Percentiles rank a stretch among this genome's conserved stretches.
phyloP scores from a whole-genome alignment of 2,329 filamentous ascomycete species.

The Sporothrix dimorphospora region DNA sequence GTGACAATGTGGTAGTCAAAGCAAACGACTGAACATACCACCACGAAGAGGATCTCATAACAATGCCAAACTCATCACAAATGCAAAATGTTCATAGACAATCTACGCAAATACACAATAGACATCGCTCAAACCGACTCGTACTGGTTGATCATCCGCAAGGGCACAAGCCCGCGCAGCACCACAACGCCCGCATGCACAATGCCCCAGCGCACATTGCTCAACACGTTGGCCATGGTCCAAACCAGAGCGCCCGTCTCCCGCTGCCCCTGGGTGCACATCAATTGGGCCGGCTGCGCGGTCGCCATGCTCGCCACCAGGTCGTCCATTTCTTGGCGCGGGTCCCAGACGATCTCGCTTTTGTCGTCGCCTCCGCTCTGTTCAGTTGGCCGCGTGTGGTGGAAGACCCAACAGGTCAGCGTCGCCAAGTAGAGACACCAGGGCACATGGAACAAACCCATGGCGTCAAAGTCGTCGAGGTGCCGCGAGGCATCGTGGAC shows the following conservation, averaged over 20 bases:
- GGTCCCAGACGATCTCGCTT: constrained; percentile 33
- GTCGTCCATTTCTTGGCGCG: constrained; percentile 28
- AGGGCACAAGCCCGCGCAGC: constrained; percentile 30
- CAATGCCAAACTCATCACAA: too few relatives aligned
- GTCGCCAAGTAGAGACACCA: constrained; percentile 34
- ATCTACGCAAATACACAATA: too few relatives aligned
- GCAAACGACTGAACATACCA: neutral
- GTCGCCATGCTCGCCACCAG: constrained; percentile 25
- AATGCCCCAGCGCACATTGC: constrained; percentile 33
- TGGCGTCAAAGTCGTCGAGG: constrained; percentile 28
- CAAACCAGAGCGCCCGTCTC: constrained; percentile 29
- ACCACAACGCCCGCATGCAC: constrained; percentile 32
- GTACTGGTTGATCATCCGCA: constrained; percentile 32
- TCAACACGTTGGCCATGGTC: constrained; percentile 32
- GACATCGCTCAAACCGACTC: constrained; percentile 4
- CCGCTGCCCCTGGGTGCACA: neutral
- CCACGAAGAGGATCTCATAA: too few relatives aligned
- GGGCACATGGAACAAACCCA: constrained; percentile 33
- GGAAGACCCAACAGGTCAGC: constrained; percentile 32
- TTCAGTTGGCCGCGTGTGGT: constrained; percentile 24
- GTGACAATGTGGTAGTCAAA: constrained; percentile 32
- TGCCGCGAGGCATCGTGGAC: constrained; percentile 26
- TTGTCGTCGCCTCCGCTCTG: constrained; percentile 12
- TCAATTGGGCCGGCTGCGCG: neutral
- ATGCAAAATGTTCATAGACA: too few relatives aligned